These are phyloP conservation scores for Rubroboletus pulcherrimus DNA, from an alignment of 768 basidiomycete genomes.

Conservation along the genomic window DNA sequence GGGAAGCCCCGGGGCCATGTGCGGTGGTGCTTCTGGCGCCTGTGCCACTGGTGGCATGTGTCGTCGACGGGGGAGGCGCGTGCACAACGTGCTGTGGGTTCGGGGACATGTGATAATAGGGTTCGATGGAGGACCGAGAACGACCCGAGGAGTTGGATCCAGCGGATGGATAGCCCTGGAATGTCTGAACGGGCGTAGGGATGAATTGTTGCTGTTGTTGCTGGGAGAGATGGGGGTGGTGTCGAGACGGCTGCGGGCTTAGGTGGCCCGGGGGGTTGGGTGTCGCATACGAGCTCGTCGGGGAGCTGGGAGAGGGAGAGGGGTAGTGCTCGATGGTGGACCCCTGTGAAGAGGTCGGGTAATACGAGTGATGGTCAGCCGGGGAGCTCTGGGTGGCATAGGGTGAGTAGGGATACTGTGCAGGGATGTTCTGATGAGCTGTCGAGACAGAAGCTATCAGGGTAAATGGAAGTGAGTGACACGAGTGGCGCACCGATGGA, in stretches of 20 bases:
- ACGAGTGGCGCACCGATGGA: conserved; percentile 26
- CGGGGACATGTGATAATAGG: conserved; percentile 41
- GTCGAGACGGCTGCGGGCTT: conserved; percentile 16
- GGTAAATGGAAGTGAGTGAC: conserved; percentile 5
- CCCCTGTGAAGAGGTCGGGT: conserved; percentile 17
- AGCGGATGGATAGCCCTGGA: conserved; percentile 33
- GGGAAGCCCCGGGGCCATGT: conserved; percentile 5
- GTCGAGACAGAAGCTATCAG: conserved; percentile 11
- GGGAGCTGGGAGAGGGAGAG: conserved; percentile 17
- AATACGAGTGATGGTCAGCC: conserved; percentile 27
- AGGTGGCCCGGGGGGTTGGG: conserved; percentile 13
- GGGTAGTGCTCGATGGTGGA: conserved; percentile 21
- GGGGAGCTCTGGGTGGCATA: conserved; percentile 17
- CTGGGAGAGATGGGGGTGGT: conserved; percentile 15
- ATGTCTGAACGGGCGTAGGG: conserved; percentile 47
- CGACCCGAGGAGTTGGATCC: conserved; percentile 24
- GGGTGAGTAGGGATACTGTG: conserved; percentile 19
- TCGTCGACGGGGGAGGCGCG: conserved; percentile 8
- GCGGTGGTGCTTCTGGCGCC: conserved; percentile 12
- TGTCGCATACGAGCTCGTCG: conserved; percentile 20
- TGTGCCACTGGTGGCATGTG: conserved; percentile 10
- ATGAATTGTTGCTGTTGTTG: conserved; percentile 37
- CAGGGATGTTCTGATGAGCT: conserved; percentile 18
- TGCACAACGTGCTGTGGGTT: conserved; percentile 32
- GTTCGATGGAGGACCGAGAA: conserved; percentile 31